A percentile compares a stretch with the other conserved stretches of the same genome.
Conservation (phyloP, 352 stramenopile species). For the Phytopythium aichiense region DNA sequence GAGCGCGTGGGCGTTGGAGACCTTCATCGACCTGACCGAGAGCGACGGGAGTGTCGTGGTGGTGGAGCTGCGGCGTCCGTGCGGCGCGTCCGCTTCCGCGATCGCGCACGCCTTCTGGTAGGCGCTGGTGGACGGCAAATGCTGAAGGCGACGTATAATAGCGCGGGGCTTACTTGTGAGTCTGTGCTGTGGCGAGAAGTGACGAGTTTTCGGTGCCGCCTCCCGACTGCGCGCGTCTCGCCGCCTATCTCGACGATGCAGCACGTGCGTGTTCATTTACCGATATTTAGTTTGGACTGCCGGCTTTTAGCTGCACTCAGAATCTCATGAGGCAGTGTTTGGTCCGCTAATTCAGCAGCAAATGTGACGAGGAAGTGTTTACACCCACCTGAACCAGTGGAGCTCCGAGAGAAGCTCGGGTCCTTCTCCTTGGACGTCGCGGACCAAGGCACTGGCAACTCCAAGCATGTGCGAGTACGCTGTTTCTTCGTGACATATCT, state of each 20-base stretch:
- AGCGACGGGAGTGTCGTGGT: constrained; percentile 4
- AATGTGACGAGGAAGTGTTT: background rate
- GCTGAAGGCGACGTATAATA: background rate
- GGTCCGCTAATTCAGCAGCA: background rate
- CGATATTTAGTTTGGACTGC: no score
- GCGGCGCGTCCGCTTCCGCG: constrained; percentile 10
- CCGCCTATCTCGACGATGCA: constrained; percentile 7
- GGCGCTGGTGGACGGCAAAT: background rate
- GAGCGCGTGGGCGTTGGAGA: constrained; percentile 17
- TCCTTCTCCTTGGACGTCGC: background rate
- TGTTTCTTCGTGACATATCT: background rate
- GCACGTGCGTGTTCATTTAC: background rate
- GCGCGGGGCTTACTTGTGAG: background rate
- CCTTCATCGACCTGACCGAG: constrained; percentile 15
- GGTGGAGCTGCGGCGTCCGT: constrained; percentile 20
- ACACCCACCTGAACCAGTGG: background rate
- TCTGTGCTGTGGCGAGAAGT: constrained; percentile 2
- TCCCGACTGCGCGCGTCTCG: constrained; percentile 14
- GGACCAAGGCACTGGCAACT: background rate
- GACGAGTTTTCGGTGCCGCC: constrained; percentile 15
- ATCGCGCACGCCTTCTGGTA: constrained; percentile 18
- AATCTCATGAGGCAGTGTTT: background rate
- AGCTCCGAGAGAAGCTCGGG: background rate
- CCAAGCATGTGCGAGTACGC: background rate
- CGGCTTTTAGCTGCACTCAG: background rate